Evolutionary conservation across 1,284 basidiomycete genomes (phyloP).

Genomic region (Sanguinoderma infundibulare): DNA sequence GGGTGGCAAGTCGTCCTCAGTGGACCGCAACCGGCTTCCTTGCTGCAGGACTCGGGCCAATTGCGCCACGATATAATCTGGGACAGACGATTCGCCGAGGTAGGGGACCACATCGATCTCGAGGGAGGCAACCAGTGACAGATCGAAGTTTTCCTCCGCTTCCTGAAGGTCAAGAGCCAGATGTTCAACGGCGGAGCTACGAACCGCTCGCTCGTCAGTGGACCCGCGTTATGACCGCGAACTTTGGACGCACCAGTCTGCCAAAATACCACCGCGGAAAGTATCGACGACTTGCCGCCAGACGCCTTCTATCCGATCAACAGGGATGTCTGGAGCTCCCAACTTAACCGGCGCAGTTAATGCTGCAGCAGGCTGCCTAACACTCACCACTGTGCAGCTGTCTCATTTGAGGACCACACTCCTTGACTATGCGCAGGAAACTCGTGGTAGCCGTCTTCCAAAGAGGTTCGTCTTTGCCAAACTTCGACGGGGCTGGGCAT

Average conservation of each 20-base stretch:
- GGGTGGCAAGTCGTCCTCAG: slow-evolving; percentile 30
- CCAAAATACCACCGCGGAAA: slow-evolving; percentile 80
- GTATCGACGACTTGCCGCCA: slow-evolving; percentile 89
- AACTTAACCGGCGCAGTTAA: neutral
- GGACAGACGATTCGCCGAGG: slow-evolving; percentile 71
- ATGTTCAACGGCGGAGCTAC: slow-evolving; percentile 56
- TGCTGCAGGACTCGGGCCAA: slow-evolving; percentile 77
- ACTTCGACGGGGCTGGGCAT: slow-evolving; percentile 87
- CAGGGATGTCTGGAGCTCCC: slow-evolving; percentile 51
- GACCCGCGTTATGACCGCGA: neutral
- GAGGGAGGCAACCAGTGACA: slow-evolving; percentile 78
- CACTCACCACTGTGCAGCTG: slow-evolving; percentile 50
- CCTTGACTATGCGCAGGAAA: slow-evolving; percentile 73
- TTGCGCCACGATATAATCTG: slow-evolving; percentile 72
- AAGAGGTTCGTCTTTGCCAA: slow-evolving; percentile 82
- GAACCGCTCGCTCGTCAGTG: neutral
- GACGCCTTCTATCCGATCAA: slow-evolving; percentile 72
- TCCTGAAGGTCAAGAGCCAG: slow-evolving; percentile 70
- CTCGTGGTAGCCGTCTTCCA: slow-evolving; percentile 89
- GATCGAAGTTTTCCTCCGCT: slow-evolving; percentile 88
- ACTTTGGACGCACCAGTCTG: slow-evolving; percentile 71
- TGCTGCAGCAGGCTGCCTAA: neutral
- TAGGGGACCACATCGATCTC: slow-evolving; percentile 82
- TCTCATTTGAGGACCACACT: slow-evolving; percentile 57
- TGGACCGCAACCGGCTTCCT: slow-evolving; percentile 75